Conservation (phyloP, 441 rosid species). For the Populus tomentosa region DNA sequence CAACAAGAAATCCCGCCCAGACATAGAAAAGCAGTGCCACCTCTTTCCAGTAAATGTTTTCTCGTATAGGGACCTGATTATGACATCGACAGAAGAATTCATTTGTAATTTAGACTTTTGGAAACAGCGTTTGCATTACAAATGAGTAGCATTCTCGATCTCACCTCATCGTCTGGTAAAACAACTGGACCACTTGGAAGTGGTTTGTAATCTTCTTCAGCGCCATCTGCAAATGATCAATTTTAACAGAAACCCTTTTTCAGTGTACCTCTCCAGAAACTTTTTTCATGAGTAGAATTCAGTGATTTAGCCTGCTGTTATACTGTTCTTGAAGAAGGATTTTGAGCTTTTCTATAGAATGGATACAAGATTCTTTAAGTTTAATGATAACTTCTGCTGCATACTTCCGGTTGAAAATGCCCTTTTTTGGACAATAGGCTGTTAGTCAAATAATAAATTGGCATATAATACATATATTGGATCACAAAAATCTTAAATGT, state of each 20-base stretch:
- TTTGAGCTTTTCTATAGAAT: too few species aligned
- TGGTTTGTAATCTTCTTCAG: constrained; percentile 30
- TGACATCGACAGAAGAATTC: not conserved
- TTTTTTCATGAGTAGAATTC: not conserved
- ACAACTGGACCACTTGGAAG: constrained; percentile 30
- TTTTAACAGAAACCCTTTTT: not conserved
- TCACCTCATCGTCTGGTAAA: constrained; percentile 15
- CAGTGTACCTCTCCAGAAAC: not conserved
- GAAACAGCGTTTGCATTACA: not conserved
- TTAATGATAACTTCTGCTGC: too few species aligned
- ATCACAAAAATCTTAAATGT: too few species aligned
- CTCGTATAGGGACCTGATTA: constrained; percentile 36
- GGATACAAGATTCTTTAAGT: too few species aligned
- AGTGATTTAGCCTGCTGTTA: too few species aligned
- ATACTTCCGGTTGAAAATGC: too few species aligned
- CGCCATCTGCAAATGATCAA: constrained; percentile 21
- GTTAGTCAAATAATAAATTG: too few species aligned
- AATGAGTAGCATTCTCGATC: constrained; percentile 13
- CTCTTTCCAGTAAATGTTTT: constrained; percentile 54
- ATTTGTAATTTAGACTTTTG: not conserved
- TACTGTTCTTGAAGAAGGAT: too few species aligned
- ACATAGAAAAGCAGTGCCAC: constrained; percentile 43
- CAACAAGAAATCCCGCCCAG: constrained; percentile 44
- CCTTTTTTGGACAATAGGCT: too few species aligned
- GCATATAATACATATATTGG: too few species aligned